These are phyloP conservation scores for Smallanthus sonchifolius DNA, from an alignment of 129 eudicot species.

Conservation along the genomic window DNA sequence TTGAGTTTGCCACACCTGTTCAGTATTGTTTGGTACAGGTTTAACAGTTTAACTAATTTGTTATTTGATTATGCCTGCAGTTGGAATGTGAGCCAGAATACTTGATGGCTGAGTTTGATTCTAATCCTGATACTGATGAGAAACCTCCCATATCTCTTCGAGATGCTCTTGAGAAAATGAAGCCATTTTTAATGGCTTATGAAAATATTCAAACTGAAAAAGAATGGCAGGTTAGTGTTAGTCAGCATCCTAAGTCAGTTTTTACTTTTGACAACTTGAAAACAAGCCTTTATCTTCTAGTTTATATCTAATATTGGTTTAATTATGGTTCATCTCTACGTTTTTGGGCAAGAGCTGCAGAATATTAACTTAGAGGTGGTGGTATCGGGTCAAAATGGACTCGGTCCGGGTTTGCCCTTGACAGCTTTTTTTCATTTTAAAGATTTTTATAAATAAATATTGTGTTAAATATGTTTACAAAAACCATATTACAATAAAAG, in stretches of 20 bases:
- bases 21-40: background rate
- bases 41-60: background rate
- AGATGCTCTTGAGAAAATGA: constrained; percentile 82
- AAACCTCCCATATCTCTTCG: constrained; percentile 73
- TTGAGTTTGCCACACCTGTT: background rate
- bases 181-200: constrained; percentile 86
- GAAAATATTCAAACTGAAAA: constrained; percentile 68
- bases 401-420: background rate
- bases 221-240: constrained; percentile 92
- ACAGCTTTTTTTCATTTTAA: background rate
- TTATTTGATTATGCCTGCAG: constrained; percentile 36
- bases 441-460: background rate
- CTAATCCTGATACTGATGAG: constrained; percentile 90
- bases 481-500: background rate
- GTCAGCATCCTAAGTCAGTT: background rate
- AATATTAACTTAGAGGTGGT: background rate
- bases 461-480: background rate
- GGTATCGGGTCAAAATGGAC: background rate
- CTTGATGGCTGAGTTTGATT: constrained; percentile 65
- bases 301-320: background rate
- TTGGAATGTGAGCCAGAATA: constrained; percentile 92
- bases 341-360: background rate
- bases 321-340: background rate
- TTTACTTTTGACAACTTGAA: background rate
- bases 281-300: background rate